Base-by-base conservation (phyloP, 768 basidiomycete species). In the Erythrobasidium yunnanense region DNA sequence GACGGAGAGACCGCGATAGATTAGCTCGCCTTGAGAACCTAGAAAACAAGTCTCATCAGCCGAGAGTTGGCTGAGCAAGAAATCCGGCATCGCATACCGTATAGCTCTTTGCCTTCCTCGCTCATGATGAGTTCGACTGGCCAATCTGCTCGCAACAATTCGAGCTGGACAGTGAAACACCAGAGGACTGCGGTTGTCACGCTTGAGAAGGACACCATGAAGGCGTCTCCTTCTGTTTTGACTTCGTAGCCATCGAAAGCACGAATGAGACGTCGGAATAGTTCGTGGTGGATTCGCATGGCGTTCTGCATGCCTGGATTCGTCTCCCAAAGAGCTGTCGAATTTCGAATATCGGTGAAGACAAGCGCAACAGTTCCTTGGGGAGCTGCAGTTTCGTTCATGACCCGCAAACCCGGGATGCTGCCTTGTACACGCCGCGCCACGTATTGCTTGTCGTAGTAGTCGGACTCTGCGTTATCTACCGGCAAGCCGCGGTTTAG, bases 211-310 rank as follows among this genome's bases (percentile, higher is more conserved):
- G 93, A 90, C 57, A 91, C 91, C 88, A 99, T 92, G 80, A 99
- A 99, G 0, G 93, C 85, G 73, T 97, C 95, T 29, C 95, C 95
- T 84, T 99, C 95, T 11, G 95, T 99, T 78, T 99, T 99, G 73
- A 97, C 93, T 77, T 96, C 90, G 76, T 97, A 99, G 0, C 95
- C 95, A 29, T 91, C 91, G 72, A 91, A 92, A 45, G 87, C 80
- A 29, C 93, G 84, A 32, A 96, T 78, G 67, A 87, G 85, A 4
- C 92, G 82, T 22, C 95, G 84, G 50, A 97, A 81, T 23, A 96
- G 80, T 55, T 78, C 81, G 74, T 97, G 92, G 77, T 99, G 95
- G 70, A 90, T 77, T 27, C 84, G 83, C 81, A 95, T 92, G 2
- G 92, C 91, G 0, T 86, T 87, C 22, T 87, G 84, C 92, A 97